Conservation (phyloP, 305 asterid genomes). For the Solanum hybrid region DNA sequence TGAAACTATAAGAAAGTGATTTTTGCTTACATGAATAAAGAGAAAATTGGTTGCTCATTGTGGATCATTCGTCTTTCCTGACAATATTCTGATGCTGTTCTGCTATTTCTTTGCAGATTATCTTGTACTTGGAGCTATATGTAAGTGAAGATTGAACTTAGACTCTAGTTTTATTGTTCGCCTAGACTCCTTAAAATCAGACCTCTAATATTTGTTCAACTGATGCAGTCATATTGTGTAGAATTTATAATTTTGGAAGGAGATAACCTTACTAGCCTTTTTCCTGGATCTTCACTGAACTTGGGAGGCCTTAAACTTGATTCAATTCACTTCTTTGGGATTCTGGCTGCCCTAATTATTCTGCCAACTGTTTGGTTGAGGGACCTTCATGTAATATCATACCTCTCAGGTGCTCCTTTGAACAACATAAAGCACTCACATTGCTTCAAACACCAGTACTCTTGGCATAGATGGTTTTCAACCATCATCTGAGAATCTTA, state of each 20-base stretch:
- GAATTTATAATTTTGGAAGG: slow-evolving; percentile 83
- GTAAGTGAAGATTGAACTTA: slow-evolving; percentile 35
- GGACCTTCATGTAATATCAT: slow-evolving; percentile 70
- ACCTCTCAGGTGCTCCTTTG: slow-evolving; percentile 57
- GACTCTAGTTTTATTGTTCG: neutral
- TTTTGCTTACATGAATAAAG: neutral
- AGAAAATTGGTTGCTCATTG: neutral
- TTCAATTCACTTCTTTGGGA: slow-evolving; percentile 56
- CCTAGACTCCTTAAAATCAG: neutral
- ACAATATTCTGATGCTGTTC: neutral
- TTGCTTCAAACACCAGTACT: neutral
- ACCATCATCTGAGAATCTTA: slow-evolving; percentile 1
- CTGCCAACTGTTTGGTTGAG: slow-evolving; percentile 72
- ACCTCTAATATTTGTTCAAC: neutral
- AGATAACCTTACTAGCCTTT: slow-evolving; percentile 64
- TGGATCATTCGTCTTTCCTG: neutral
- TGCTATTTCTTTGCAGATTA: slow-evolving; percentile 41
- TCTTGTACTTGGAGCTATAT: slow-evolving; percentile 69
- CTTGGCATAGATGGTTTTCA: neutral
- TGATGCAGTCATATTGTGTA: slow-evolving; percentile 64
- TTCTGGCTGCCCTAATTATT: slow-evolving; percentile 40
- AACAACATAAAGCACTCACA: neutral
- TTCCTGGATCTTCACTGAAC: slow-evolving; percentile 53
- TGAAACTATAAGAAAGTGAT: neutral
- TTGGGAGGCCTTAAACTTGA: slow-evolving; percentile 48